phyloP scores from a whole-genome alignment of 805 yeast species.

The Kodamaea restingae region DNA sequence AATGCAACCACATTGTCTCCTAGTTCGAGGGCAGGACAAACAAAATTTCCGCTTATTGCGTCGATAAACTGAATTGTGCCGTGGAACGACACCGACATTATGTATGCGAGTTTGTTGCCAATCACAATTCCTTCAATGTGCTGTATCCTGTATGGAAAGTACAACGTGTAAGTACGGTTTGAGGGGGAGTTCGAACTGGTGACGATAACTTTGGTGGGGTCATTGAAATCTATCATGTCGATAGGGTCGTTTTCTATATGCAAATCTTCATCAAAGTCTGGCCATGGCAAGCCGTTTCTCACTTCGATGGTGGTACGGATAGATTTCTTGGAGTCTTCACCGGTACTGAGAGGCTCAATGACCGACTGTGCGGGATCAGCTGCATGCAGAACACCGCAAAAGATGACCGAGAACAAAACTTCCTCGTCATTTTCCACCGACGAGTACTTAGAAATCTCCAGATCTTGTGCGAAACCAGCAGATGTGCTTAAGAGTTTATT shows the following conservation, averaged over 20 bases:
- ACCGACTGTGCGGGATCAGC: too few species aligned
- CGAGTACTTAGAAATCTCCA: constrained; percentile 20
- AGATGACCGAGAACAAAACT: constrained; percentile 33
- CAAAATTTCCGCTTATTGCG: constrained; percentile 41
- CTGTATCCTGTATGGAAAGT: constrained; percentile 46
- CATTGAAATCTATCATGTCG: constrained; percentile 42
- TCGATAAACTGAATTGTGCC: constrained; percentile 50
- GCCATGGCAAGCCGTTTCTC: constrained; percentile 41
- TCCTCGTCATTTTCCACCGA: constrained; percentile 32
- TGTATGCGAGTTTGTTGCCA: constrained; percentile 33
- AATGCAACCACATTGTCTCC: constrained; percentile 45
- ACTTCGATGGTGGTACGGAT: constrained; percentile 34
- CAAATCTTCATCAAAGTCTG: constrained; percentile 34
- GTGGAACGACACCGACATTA: constrained; percentile 55
- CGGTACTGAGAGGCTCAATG: too few species aligned
- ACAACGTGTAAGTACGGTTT: constrained; percentile 31
- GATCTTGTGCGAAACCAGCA: constrained; percentile 16
- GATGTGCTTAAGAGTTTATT: constrained; percentile 24
- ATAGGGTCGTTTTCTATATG: constrained; percentile 21
- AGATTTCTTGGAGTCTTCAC: too few species aligned
- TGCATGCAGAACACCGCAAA: constrained; percentile 29
- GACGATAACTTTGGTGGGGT: constrained; percentile 44
- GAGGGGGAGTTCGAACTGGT: constrained; percentile 32
- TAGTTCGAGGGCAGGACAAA: constrained; percentile 48
- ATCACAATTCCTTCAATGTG: constrained; percentile 41